These are phyloP conservation scores for Acer campestre DNA, from an alignment of 345 rosid genomes.

Conservation along the genomic window DNA sequence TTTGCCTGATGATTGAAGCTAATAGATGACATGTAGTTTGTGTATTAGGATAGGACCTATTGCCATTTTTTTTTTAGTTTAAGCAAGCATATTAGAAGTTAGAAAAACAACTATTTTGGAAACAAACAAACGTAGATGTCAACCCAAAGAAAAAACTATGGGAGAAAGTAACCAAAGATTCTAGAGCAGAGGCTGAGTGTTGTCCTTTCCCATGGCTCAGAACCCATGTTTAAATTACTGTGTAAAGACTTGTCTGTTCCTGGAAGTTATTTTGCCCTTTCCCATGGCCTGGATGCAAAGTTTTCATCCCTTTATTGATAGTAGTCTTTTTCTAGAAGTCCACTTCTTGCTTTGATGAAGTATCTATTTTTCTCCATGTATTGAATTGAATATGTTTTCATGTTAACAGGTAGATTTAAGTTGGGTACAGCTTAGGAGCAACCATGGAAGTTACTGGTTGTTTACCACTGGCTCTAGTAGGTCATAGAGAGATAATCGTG, in stretches of 20 bases:
- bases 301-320: background rate
- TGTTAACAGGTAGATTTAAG: slow-evolving; percentile 25
- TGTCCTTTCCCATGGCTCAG: background rate
- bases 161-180: background rate
- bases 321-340: background rate
- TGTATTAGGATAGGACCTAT: background rate
- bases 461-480: background rate
- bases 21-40: background rate
- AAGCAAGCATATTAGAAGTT: background rate
- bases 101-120: background rate
- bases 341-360: background rate
- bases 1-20: background rate
- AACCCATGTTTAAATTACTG: background rate
- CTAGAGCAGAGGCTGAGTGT: background rate
- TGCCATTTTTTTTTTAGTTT: background rate
- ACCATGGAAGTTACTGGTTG: slow-evolving; percentile 12
- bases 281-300: background rate
- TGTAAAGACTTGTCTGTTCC: background rate
- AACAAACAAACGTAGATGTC: background rate
- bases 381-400: background rate
- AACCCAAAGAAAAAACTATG: background rate
- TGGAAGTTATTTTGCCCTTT: background rate
- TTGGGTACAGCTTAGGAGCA: slow-evolving; percentile 4
- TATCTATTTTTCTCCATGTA: background rate
- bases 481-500: background rate